Conservation (phyloP, 306 rosid genomes). For the Rosa persica region DNA sequence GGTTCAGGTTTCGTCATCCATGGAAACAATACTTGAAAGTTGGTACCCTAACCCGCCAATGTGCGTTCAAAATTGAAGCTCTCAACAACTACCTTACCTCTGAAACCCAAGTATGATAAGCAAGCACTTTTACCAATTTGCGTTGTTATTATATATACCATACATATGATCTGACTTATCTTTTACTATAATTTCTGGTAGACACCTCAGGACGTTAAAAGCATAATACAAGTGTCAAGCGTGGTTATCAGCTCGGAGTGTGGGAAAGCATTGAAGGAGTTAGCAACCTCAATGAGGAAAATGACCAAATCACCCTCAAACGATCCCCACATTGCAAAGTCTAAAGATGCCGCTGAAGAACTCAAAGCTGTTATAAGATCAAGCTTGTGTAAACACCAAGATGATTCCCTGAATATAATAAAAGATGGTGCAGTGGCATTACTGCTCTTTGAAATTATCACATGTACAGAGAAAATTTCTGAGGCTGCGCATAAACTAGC, state of each 20-base stretch:
- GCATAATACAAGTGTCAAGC: slow-evolving; percentile 20
- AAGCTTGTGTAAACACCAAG: slow-evolving; percentile 6
- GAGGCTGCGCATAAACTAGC: slow-evolving; percentile 19
- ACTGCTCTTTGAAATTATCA: slow-evolving; percentile 13
- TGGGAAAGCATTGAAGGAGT: slow-evolving; percentile 26
- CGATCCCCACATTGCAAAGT: slow-evolving; percentile 12
- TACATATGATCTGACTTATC: background rate
- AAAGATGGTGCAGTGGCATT: slow-evolving; percentile 27
- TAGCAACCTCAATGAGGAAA: slow-evolving; percentile 8
- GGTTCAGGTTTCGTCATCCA: slow-evolving; percentile 29
- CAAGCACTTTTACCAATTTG: background rate
- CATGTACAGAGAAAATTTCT: slow-evolving; percentile 10
- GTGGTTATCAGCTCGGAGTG: slow-evolving; percentile 19
- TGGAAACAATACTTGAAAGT: slow-evolving; percentile 35
- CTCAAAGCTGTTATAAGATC: slow-evolving; percentile 22
- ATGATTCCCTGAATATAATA: slow-evolving; percentile 3
- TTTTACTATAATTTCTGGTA: background rate
- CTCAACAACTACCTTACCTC: slow-evolving; percentile 25
- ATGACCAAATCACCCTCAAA: slow-evolving; percentile 13
- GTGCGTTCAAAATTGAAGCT: slow-evolving; percentile 23
- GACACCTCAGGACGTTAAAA: slow-evolving; percentile 13
- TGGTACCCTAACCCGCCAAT: slow-evolving; percentile 19
- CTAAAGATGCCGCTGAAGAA: slow-evolving; percentile 12
- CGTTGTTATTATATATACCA: background rate
- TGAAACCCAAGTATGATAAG: slow-evolving; percentile 18